Percentiles rank a stretch among this genome's conserved stretches.
Conservation (phyloP, 2,329 filamentous ascomycete species). For the Stachybotrys echinatus region DNA sequence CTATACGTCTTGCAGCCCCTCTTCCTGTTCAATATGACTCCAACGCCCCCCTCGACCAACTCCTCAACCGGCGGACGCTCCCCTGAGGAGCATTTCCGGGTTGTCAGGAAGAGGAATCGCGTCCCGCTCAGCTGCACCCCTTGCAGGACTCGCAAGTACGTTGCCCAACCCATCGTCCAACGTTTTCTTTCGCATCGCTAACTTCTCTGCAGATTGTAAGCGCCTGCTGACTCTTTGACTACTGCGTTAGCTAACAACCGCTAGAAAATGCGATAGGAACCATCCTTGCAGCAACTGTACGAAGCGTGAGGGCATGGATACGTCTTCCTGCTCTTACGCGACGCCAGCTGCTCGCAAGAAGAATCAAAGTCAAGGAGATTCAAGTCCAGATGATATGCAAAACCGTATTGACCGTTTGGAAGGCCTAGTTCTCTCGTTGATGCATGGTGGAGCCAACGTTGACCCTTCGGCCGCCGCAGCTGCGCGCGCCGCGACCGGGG, state of each 20-base stretch:
- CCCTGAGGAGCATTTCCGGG: conserved; percentile 78
- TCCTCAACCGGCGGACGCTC: conserved; percentile 73
- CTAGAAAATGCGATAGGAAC: conserved; percentile 85
- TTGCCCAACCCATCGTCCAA: background rate
- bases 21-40: conserved; percentile 51
- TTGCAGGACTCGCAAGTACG: conserved; percentile 86
- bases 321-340: conserved; percentile 79
- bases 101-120: conserved; percentile 87
- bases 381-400: conserved; percentile 90
- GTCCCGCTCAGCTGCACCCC: conserved; percentile 88
- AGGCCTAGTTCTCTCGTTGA: conserved; percentile 83
- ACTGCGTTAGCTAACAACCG: background rate
- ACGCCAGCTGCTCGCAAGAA: conserved; percentile 67
- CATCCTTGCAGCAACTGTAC: conserved; percentile 93
- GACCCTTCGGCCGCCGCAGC: conserved; percentile 33
- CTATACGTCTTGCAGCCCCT: conserved; percentile 12
- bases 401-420: conserved; percentile 95
- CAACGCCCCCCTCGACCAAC: conserved; percentile 71
- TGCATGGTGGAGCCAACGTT: conserved; percentile 71
- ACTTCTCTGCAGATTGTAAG: conserved; percentile 29
- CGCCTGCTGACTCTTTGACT: background rate
- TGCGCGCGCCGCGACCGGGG: conserved; percentile 16
- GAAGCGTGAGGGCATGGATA: conserved; percentile 80
- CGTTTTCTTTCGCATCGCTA: conserved; percentile 9
- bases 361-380: conserved; percentile 55